phyloP scores from a whole-genome alignment of 805 yeast species.

The Spathaspora sp. region DNA sequence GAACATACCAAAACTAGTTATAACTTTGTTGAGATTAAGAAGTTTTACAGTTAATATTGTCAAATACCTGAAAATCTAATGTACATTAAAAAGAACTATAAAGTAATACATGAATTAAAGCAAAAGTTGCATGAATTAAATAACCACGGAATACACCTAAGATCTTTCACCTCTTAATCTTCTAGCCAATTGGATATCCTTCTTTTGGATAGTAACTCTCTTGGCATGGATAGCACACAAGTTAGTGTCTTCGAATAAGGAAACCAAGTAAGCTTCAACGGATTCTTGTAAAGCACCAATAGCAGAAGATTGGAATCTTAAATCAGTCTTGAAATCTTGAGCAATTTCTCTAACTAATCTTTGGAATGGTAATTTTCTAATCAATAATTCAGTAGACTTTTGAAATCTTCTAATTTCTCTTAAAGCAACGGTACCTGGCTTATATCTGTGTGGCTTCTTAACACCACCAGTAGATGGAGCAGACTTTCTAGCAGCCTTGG shows the following conservation, averaged over 20 bases:
- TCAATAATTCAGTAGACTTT: slow-evolving; percentile 45
- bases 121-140: slow-evolving; percentile 1
- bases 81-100: slow-evolving; percentile 1
- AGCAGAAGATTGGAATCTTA: slow-evolving; percentile 48
- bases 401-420: slow-evolving; percentile 51
- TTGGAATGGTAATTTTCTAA: slow-evolving; percentile 49
- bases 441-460: slow-evolving; percentile 50
- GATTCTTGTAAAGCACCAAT: slow-evolving; percentile 50
- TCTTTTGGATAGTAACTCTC: slow-evolving; percentile 50
- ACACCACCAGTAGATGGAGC: slow-evolving; percentile 50
- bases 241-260: slow-evolving; percentile 48
- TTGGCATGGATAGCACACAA: slow-evolving; percentile 51
- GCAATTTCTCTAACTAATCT: slow-evolving; percentile 50
- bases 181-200: slow-evolving; percentile 49
- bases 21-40: not conserved
- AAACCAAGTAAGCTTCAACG: slow-evolving; percentile 47
- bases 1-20: not conserved
- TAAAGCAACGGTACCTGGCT: slow-evolving; percentile 51
- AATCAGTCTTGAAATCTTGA: slow-evolving; percentile 47
- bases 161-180: slow-evolving; percentile 52
- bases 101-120: not conserved
- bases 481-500: slow-evolving; percentile 50
- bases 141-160: slow-evolving; percentile 13
- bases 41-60: too few species aligned
- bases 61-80: slow-evolving; percentile 1